Evolutionary conservation across 176 grass and related monocot genomes (phyloP), one percentile per base, ranked within the genome.

Genomic region (Hsuehochloa calcarea): DNA sequence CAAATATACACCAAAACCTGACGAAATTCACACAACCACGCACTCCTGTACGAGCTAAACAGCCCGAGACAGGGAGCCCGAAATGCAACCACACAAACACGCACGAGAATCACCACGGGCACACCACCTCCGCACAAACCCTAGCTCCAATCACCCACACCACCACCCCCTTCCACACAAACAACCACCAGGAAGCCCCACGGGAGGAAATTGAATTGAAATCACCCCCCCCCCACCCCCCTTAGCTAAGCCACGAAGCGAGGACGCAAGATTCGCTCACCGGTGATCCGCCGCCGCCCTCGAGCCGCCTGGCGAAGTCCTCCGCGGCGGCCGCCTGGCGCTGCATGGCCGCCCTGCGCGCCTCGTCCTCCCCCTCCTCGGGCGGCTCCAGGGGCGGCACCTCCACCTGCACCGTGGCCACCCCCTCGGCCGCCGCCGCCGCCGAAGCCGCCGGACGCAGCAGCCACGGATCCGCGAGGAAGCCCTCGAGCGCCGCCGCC

Each of bases 381-480:
- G 68, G 78, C 8, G 52, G 65, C 80, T 79, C 83, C 71, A 95
- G 60, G 11, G 83, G 75, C 75, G 93, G 93, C 59, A 92, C 93
- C 83, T 87, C 85, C 26, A 95, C 93, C 93, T 90, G 90, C 69
- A 95, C 93, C 58, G 78, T 85, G 8, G 78, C 72, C 10, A 34
- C 43, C 5, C 7, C 61, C 5, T 10, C 58, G 15, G 8, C 20
- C 41, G 0, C 78, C 52, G 2, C 5, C 8, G 11, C 44, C 22
- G 1, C 45, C 59, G 3, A 65, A 15, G 31, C 51, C 35, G 27
- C 85, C 0, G 37, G 66, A 23, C 90, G 73, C 27, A 92, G 79
- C 26, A 88, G 81, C 88, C 93, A 95, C 78, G 93, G 93, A 85
- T 95, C 86, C 83, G 76, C 76, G 50, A 95, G 78, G 86, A 95